phyloP scores from a whole-genome alignment of 2,329 filamentous ascomycete genomes.

The Penicillium sp. region DNA sequence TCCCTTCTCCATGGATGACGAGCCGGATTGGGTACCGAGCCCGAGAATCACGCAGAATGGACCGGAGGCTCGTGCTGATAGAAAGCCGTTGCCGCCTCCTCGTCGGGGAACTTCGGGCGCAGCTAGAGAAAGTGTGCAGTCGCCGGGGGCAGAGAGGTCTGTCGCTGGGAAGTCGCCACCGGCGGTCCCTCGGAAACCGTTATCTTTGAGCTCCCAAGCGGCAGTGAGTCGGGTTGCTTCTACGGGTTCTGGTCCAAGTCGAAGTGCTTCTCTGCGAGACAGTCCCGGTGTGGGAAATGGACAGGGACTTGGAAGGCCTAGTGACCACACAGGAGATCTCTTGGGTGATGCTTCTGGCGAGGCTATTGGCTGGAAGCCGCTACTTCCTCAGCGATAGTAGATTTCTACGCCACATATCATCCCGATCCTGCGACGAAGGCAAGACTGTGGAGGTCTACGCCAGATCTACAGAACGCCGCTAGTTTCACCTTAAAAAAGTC shows the following conservation, averaged over 20 bases:
- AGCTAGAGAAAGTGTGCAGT: background rate
- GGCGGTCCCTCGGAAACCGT: conserved; percentile 67
- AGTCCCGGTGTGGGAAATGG: background rate
- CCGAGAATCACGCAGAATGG: conserved; percentile 12
- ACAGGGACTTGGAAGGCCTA: background rate
- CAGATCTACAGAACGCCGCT: background rate
- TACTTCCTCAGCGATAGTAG: conserved; percentile 25
- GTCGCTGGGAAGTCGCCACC: conserved; percentile 35
- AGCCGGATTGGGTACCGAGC: conserved; percentile 77
- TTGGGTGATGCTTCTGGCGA: conserved; percentile 27
- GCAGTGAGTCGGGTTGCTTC: background rate
- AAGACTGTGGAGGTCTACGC: background rate
- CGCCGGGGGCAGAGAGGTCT: background rate
- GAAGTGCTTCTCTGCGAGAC: background rate
- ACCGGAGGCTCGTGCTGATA: conserved; percentile 11
- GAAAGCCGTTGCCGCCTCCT: conserved; percentile 30
- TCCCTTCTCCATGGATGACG: conserved; percentile 72
- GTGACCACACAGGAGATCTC: conserved; percentile 18
- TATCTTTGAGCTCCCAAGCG: conserved; percentile 34
- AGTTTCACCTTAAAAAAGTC: background rate
- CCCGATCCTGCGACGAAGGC: background rate
- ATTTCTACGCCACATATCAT: background rate
- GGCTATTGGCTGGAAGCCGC: conserved; percentile 34
- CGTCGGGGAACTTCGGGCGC: conserved; percentile 15
- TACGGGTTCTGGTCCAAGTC: background rate